These are phyloP conservation scores for Pythium phragmiticola DNA, from an alignment of 352 stramenopile species.

Conservation along the genomic window DNA sequence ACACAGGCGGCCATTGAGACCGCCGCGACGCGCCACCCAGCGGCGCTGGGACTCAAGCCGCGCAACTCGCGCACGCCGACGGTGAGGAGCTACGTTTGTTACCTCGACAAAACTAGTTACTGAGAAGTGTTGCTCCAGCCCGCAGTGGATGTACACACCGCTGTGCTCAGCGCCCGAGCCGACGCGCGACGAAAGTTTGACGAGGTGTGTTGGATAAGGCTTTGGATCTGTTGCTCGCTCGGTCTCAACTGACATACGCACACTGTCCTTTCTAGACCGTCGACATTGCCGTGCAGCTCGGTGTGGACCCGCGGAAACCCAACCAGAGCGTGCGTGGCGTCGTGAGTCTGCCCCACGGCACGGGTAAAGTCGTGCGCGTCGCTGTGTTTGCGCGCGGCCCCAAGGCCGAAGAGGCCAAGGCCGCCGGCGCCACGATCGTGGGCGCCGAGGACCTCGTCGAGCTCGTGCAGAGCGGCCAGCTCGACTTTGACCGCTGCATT, in stretches of 20 bases:
- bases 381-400: constrained; percentile 89
- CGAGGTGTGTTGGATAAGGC: constrained; percentile 40
- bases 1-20: constrained; percentile 27
- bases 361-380: constrained; percentile 85
- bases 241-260: not conserved
- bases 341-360: constrained; percentile 84
- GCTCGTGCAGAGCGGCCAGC: constrained; percentile 84
- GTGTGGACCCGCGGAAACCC: constrained; percentile 84
- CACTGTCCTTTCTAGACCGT: constrained; percentile 47
- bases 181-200: constrained; percentile 79
- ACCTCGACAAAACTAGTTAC: not conserved
- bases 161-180: constrained; percentile 57
- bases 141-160: constrained; percentile 57
- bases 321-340: constrained; percentile 88
- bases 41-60: constrained; percentile 64
- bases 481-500: constrained; percentile 92
- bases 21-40: constrained; percentile 46
- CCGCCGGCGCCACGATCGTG: constrained; percentile 87
- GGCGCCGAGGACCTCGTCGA: constrained; percentile 91
- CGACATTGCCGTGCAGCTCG: constrained; percentile 81
- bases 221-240: not conserved
- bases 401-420: constrained; percentile 88
- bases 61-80: constrained; percentile 47
- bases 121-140: constrained; percentile 31
- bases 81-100: constrained; percentile 30